Evolutionary conservation across 306 rosid genomes (phyloP).

Genomic region (Castanea crenata): DNA sequence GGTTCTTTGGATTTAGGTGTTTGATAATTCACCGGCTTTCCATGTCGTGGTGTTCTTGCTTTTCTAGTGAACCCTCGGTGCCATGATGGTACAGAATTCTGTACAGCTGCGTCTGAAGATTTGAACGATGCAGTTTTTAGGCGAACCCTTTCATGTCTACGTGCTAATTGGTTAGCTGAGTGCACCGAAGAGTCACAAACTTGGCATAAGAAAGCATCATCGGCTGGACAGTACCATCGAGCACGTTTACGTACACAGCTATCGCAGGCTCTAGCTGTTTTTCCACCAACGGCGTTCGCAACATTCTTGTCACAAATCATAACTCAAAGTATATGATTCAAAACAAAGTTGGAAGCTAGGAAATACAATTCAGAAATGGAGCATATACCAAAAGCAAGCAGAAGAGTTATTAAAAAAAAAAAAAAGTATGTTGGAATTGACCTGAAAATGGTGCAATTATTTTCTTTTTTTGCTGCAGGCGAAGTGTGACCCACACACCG

Average conservation of each 20-base stretch:
- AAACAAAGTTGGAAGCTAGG: conserved; percentile 4
- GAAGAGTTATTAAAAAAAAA: not conserved
- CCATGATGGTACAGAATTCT: conserved; percentile 51
- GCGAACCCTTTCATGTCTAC: conserved; percentile 67
- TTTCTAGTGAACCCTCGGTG: conserved; percentile 64
- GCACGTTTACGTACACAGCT: conserved; percentile 85
- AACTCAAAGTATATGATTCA: not conserved
- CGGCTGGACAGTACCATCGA: conserved; percentile 96
- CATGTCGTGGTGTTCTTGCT: conserved; percentile 70
- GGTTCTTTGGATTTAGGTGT: conserved; percentile 3
- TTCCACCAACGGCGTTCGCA: conserved; percentile 63
- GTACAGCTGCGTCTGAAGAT: not conserved
- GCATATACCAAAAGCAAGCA: not conserved
- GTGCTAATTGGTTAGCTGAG: conserved; percentile 77
- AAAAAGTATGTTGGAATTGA: not conserved
- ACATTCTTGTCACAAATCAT: conserved; percentile 45
- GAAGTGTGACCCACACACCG: conserved; percentile 47
- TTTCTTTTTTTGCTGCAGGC: not conserved
- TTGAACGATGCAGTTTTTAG: conserved; percentile 50
- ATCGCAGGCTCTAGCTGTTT: conserved; percentile 86
- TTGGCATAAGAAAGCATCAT: conserved; percentile 90
- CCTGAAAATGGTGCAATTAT: conserved; percentile 4
- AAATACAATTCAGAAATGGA: not conserved
- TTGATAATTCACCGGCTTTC: conserved; percentile 22
- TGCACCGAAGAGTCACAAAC: conserved; percentile 81